Base-by-base conservation (phyloP, 352 stramenopile genomes). In the Halophytophthora batemanensis region DNA sequence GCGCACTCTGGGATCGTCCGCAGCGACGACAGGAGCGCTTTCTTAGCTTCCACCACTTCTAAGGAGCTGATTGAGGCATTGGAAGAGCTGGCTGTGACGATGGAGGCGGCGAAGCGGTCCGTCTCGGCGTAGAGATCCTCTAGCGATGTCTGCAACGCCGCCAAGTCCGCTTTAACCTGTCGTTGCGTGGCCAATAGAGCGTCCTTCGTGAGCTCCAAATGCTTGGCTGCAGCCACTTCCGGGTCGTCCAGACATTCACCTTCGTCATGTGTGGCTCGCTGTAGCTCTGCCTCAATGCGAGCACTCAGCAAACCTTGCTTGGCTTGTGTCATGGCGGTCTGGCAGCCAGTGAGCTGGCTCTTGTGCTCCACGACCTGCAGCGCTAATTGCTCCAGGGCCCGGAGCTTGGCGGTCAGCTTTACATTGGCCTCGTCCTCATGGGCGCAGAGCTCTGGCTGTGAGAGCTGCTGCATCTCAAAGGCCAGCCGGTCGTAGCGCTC, bases 401-500 rank as follows among this genome's bases (percentile, higher is more conserved):
- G 61, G 28, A 90, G 52, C 42, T 74, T 77, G 15, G 64, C 56
- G 7, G 86, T 60, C n/a, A 88, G 53, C 14, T 45, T 53, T 0
- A 65, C 62, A 36, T 72, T 79, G 6, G 65, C 71, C 50, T 89
- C 77, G 18, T 90, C 77, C 63, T 67, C 53, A 34, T 63, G 44
- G 4, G 33, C 53, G 34, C 59, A 63, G 31, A 70, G 78, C 7
- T 71, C 65, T 15, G 76, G 84, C 23, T 70, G 60, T 0, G 65
- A 64, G 2, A 89, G 54, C 44, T 82, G 56, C 44, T 82, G 69
- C 45, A 82, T 70, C 39, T 92, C 78, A 42, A 84, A 90, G 22
- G 71, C 51, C 5, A 92, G 55, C 0, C 81, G 72, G 44, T 88
- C 77, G 37, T 88, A 90, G 12, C 69, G 69, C 53, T 89, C 81